Evolutionary conservation across 2,329 filamentous ascomycete species (phyloP), one percentile per base, ranked within the genome.

Genomic region (Phyllosticta citrichinensis): DNA sequence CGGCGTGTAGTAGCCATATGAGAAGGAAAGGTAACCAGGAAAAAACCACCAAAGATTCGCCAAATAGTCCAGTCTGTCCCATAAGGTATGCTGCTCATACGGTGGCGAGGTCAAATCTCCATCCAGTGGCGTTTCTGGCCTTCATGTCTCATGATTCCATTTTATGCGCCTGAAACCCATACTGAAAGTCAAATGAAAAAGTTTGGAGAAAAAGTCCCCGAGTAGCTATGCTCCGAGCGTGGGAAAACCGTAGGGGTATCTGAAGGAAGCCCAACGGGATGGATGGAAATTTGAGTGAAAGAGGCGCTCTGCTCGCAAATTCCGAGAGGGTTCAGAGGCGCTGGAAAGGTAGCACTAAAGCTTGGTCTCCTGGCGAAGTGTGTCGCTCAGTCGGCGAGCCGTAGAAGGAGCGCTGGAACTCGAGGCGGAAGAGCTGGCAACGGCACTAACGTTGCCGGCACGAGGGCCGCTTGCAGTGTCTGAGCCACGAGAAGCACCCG

Each of bases 301-400:
- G 20, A 53, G 52, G 25, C 3, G 12, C 10, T 24, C 11, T 53
- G 20, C 19, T 27, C 20, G 24, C 19, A 19, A 27, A 24, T 27
- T 20, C 0, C 8, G 2, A 24, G 3, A 14, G 19, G 25, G 11
- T 25, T 27, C 17, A 24, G 40, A 24, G 52, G 2, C 11, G 14
- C 9, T 24, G 19, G 9, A 25, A 25, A 53, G 19, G 54, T 57
- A n/a, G 10, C 22, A 9, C 27, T 61, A 61, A 56, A 61, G 55
- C 54, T 61, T 61, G 53, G 59, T 61, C 27, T 54, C 59, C 27
- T 57, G 59, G 47, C 59, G 59, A 53, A 50, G 52, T 5, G 54
- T 47, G 51, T 61, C 55, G 47, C 54, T 61, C 40, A 52, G 22
- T 33, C 58, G 58, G 51, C 58, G 58, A 55, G 55, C 58, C 35